phyloP scores from a whole-genome alignment of 371 early-diverging fungal genomes.

The Phascolomyces articulosus region DNA sequence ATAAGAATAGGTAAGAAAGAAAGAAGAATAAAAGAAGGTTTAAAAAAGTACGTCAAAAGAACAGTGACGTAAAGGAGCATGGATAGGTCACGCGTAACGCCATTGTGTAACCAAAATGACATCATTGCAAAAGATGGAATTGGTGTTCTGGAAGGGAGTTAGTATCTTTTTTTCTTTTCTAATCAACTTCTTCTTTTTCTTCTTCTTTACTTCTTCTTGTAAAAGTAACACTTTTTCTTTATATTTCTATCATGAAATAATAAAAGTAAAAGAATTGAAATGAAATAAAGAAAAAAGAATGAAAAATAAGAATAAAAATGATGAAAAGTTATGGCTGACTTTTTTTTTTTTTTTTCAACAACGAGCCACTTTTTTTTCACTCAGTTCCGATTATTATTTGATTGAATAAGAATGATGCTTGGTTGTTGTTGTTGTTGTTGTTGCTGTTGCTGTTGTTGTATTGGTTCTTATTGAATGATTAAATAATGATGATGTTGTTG shows the following conservation, averaged over 20 bases:
- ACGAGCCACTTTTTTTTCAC: conserved; percentile 7
- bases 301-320: neutral
- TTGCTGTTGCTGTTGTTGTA: neutral
- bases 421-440: neutral
- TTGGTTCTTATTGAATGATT: neutral
- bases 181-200: neutral
- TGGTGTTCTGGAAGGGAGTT: neutral
- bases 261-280: too few species aligned
- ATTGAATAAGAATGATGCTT: too few species aligned
- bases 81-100: conserved; percentile 3
- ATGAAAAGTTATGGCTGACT: neutral
- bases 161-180: neutral
- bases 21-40: too few species aligned
- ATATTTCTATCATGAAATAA: too few species aligned
- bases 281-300: neutral
- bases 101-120: conserved; percentile 1
- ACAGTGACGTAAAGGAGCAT: conserved; percentile 1
- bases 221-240: too few species aligned
- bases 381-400: conserved; percentile 10
- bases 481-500: too few species aligned
- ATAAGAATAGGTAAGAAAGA: too few species aligned
- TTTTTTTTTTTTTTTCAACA: neutral
- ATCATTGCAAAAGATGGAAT: neutral
- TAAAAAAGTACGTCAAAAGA: neutral
- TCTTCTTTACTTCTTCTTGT: neutral